A percentile compares a stretch with the other conserved stretches of the same genome.
These are phyloP conservation scores for Pigoraptor vietnamica DNA, from an alignment of 78 protist species.

Conservation along the genomic window DNA sequence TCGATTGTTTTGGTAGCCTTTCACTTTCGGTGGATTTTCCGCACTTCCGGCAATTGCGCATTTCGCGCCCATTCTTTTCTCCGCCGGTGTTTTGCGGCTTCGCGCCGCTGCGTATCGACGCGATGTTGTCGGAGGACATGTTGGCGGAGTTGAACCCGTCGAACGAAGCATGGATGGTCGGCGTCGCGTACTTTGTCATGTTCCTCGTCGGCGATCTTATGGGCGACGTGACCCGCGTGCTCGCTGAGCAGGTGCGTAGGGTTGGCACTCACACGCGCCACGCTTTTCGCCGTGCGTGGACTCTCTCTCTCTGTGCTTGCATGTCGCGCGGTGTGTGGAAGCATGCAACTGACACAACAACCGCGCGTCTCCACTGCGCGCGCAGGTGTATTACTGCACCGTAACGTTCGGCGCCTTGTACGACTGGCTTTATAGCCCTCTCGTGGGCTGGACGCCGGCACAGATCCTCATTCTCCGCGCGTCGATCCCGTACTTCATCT, in stretches of 20 bases:
- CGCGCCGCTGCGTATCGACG: no score
- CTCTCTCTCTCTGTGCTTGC: no score
- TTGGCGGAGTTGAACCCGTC: not conserved
- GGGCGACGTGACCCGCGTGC: not conserved
- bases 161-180: not conserved
- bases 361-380: not conserved
- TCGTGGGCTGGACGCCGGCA: not conserved
- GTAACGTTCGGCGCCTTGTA: not conserved
- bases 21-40: no score
- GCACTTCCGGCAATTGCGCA: no score
- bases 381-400: not conserved
- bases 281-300: no score
- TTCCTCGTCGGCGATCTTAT: not conserved
- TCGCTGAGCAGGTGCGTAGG: not conserved
- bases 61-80: no score
- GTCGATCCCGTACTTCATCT: not conserved
- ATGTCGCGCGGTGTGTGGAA: no score
- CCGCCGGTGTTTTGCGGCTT: no score
- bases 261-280: no score
- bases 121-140: not conserved
- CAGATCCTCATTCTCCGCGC: not conserved
- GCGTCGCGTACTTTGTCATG: not conserved
- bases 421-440: not conserved
- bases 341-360: no score
- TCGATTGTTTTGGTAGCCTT: no score